These are phyloP conservation scores for Trichoderma harzianum DNA, from an alignment of 2,329 filamentous ascomycete species.

Conservation along the genomic window DNA sequence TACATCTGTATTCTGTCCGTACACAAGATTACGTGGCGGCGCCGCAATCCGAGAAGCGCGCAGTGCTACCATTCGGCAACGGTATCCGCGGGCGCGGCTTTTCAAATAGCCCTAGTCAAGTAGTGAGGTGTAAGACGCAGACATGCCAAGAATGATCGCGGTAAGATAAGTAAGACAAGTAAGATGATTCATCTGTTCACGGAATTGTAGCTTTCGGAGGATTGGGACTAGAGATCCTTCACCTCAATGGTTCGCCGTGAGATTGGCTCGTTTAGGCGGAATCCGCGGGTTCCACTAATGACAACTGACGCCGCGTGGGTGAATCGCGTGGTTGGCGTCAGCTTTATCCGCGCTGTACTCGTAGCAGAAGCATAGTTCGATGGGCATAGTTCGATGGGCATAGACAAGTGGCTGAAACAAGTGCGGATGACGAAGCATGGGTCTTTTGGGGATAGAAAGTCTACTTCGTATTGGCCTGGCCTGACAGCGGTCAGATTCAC, in stretches of 20 bases:
- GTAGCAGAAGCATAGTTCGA: neutral
- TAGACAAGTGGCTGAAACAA: slow-evolving; percentile 6
- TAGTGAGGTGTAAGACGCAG: neutral
- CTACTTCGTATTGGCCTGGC: neutral
- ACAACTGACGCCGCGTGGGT: neutral
- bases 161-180: neutral
- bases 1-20: neutral
- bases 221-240: neutral
- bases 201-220: neutral
- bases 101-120: neutral
- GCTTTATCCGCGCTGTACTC: neutral
- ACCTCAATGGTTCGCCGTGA: neutral
- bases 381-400: neutral
- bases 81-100: neutral
- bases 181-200: neutral
- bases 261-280: slow-evolving; percentile 3
- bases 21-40: neutral
- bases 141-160: neutral
- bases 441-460: neutral
- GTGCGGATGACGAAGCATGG: slow-evolving; percentile 7
- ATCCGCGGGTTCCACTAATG: neutral
- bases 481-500: neutral
- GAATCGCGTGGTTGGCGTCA: neutral
- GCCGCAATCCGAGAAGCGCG: neutral
- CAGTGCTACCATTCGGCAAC: neutral